Evolutionary conservation across 1,284 basidiomycete genomes (phyloP).

Genomic region (Mycosarcoma mackinlayi): DNA sequence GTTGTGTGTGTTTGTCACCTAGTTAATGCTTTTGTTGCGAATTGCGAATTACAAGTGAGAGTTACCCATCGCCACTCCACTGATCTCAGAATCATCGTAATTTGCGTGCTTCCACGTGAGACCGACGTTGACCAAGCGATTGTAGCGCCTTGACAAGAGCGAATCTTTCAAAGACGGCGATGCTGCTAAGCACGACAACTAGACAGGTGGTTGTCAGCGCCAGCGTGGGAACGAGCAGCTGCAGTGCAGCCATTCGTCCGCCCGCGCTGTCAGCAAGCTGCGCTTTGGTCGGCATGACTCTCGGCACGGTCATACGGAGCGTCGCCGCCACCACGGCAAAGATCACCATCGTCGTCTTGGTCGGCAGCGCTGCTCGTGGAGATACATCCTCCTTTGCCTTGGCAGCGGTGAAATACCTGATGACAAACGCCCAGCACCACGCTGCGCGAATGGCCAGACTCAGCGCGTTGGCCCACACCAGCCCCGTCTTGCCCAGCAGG

Average conservation of each 20-base stretch:
- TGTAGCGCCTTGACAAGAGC: not conserved
- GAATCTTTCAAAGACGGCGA: constrained; percentile 16
- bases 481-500: constrained; percentile 17
- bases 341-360: constrained; percentile 1
- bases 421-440: constrained; percentile 43
- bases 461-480: constrained; percentile 48
- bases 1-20: constrained; percentile 1
- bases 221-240: constrained; percentile 16
- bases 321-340: constrained; percentile 5
- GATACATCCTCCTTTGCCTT: not conserved
- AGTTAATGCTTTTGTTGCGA: too few relatives aligned
- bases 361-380: constrained; percentile 15
- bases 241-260: constrained; percentile 19
- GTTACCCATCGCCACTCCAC: constrained; percentile 4
- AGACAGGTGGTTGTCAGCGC: constrained; percentile 13
- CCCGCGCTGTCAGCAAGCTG: not conserved
- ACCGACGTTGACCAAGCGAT: constrained; percentile 11
- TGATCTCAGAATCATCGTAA: not conserved
- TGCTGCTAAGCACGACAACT: not conserved
- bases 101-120: constrained; percentile 2
- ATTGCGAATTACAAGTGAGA: too few relatives aligned
- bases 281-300: constrained; percentile 11
- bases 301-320: constrained; percentile 10
- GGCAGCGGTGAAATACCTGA: constrained; percentile 15
- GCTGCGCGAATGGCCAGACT: constrained; percentile 26